phyloP scores from a whole-genome alignment of 2,329 filamentous ascomycete genomes.

The Zopfia rhizophila region DNA sequence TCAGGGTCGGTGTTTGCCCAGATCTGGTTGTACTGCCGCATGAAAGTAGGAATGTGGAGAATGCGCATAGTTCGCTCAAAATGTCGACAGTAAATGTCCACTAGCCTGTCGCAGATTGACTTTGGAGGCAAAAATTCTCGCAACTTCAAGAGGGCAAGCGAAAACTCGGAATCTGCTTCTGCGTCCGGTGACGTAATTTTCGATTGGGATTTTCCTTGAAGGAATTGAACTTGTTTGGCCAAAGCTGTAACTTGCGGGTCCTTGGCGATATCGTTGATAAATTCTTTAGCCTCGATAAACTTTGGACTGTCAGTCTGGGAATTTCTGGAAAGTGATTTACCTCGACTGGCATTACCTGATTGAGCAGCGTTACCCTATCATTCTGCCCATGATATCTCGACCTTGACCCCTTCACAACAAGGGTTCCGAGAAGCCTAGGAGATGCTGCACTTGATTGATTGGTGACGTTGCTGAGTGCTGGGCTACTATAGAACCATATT shows the following conservation, averaged over 20 bases:
- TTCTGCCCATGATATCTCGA: slow-evolving; percentile 34
- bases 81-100: slow-evolving; percentile 28
- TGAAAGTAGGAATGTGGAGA: slow-evolving; percentile 36
- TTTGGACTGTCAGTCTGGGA: slow-evolving; percentile 1
- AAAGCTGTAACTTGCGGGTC: slow-evolving; percentile 26
- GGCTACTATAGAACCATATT: slow-evolving; percentile 1
- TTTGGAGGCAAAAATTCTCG: slow-evolving; percentile 32
- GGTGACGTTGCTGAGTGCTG: not conserved
- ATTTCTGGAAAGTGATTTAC: not conserved
- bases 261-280: slow-evolving; percentile 23
- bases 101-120: slow-evolving; percentile 32
- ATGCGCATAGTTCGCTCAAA: slow-evolving; percentile 39
- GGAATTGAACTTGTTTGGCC: slow-evolving; percentile 29
- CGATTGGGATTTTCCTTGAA: slow-evolving; percentile 25
- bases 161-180: slow-evolving; percentile 18
- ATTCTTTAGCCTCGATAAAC: slow-evolving; percentile 30
- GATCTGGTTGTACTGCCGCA: slow-evolving; percentile 32
- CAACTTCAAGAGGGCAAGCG: slow-evolving; percentile 29
- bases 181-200: slow-evolving; percentile 21
- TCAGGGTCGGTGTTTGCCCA: slow-evolving; percentile 26
- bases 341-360: slow-evolving; percentile 28
- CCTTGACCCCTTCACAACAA: slow-evolving; percentile 30
- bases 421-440: slow-evolving; percentile 22
- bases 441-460: slow-evolving; percentile 9
- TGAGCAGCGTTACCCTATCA: slow-evolving; percentile 30